A percentile compares a stretch with the other conserved stretches of the same genome.
Evolutionary conservation across 306 rosid species (phyloP).

Genomic region (Sechiopsis laciniata): DNA sequence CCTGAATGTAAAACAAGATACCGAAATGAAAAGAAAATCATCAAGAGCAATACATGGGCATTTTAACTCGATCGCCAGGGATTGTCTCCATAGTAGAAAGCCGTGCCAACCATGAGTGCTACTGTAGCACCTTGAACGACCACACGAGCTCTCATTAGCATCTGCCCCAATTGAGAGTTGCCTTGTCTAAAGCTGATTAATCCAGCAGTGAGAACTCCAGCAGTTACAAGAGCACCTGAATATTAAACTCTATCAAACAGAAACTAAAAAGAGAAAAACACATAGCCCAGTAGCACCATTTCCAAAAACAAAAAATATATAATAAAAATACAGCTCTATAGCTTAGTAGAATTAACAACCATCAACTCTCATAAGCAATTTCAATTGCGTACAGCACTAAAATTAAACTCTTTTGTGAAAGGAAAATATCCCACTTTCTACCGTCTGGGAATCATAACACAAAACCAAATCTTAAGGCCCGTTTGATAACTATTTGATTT

Average conservation of each 20-base stretch:
- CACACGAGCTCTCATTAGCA: constrained; percentile 91
- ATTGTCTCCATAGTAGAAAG: constrained; percentile 74
- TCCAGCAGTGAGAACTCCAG: constrained; percentile 85
- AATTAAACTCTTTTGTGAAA: not conserved
- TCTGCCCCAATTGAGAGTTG: constrained; percentile 78
- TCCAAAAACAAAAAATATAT: not conserved
- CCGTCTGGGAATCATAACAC: not conserved
- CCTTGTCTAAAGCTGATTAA: constrained; percentile 77
- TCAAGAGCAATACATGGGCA: not conserved
- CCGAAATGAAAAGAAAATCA: not conserved
- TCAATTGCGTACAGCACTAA: not conserved
- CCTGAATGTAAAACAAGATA: not conserved
- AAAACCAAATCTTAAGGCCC: too few relatives aligned
- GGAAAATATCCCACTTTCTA: not conserved
- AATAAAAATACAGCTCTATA: not conserved
- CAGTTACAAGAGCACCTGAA: constrained; percentile 75
- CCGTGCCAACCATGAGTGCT: constrained; percentile 85
- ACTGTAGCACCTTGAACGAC: constrained; percentile 85
- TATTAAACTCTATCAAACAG: constrained; percentile 11
- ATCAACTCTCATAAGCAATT: not conserved
- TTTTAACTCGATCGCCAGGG: constrained; percentile 54
- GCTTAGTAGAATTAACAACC: not conserved
- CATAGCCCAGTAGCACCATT: not conserved
- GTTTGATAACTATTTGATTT: too few relatives aligned
- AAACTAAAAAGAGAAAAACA: not conserved